Conservation (phyloP, 441 rosid species). For the Corymbia citriodora region DNA sequence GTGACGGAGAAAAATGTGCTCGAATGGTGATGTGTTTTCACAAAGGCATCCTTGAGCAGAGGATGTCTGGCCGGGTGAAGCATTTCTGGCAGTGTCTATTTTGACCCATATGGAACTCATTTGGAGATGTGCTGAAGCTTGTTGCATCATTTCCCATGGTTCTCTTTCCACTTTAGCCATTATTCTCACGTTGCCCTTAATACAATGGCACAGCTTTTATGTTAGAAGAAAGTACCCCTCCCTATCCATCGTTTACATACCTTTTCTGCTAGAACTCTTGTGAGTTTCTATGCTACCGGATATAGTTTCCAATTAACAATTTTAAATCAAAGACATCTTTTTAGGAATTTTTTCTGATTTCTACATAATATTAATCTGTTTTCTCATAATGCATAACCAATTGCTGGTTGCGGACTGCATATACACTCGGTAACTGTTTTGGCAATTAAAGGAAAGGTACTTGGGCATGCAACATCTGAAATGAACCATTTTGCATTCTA, state of each 20-base stretch:
- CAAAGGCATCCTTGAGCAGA: conserved; percentile 14
- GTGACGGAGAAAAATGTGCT: conserved; percentile 23
- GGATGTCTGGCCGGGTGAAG: conserved; percentile 13
- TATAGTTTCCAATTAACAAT: not conserved
- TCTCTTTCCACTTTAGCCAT: not conserved
- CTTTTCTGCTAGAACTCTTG: not conserved
- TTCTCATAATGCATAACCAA: not conserved
- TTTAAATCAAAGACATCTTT: not conserved
- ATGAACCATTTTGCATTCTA: not conserved
- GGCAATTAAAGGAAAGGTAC: not conserved
- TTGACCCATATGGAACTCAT: conserved; percentile 17
- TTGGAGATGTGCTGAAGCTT: conserved; percentile 20
- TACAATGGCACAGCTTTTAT: not conserved
- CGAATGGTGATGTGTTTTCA: conserved; percentile 24
- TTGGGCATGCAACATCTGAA: not conserved
- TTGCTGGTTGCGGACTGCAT: not conserved
- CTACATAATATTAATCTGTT: not conserved
- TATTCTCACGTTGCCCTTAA: not conserved
- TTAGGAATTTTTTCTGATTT: not conserved
- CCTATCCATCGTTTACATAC: not conserved
- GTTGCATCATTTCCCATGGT: not conserved
- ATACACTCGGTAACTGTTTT: not conserved
- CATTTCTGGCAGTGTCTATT: conserved; percentile 11
- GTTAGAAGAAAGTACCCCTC: not conserved
- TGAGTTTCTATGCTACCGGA: not conserved